phyloP scores from a whole-genome alignment of 192 early-diverging fungal genomes.

The Linnemannia hyalina region DNA sequence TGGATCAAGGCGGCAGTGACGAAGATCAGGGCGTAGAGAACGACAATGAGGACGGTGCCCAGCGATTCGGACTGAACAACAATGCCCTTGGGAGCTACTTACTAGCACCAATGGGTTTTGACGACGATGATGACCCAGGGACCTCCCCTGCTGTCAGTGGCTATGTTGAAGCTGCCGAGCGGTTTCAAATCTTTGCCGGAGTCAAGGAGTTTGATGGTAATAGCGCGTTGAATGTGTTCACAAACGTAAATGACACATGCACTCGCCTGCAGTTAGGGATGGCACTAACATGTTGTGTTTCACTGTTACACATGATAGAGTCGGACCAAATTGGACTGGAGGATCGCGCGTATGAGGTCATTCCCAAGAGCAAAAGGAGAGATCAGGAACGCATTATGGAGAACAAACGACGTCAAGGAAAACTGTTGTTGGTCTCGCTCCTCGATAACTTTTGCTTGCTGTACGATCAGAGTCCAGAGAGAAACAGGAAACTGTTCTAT shows the following conservation, averaged over 20 bases:
- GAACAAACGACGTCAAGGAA: slow-evolving; percentile 65
- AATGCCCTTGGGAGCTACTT: slow-evolving; percentile 36
- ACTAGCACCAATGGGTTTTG: slow-evolving; percentile 46
- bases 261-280: background rate
- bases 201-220: slow-evolving; percentile 53
- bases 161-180: slow-evolving; percentile 38
- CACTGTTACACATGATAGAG: slow-evolving; percentile 12
- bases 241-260: background rate
- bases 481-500: slow-evolving; percentile 88
- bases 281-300: background rate
- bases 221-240: background rate
- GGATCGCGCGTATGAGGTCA: slow-evolving; percentile 34
- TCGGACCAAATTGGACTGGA: slow-evolving; percentile 51
- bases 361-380: slow-evolving; percentile 39
- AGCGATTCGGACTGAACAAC: slow-evolving; percentile 4
- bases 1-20: slow-evolving; percentile 7
- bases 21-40: background rate
- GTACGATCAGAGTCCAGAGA: slow-evolving; percentile 89
- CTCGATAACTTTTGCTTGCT: slow-evolving; percentile 92
- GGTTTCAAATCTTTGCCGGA: slow-evolving; percentile 49
- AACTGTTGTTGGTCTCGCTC: slow-evolving; percentile 87
- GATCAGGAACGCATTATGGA: slow-evolving; percentile 51
- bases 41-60: background rate
- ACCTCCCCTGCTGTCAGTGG: slow-evolving; percentile 27
- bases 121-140: slow-evolving; percentile 31